Evolutionary conservation across 257 asterid genomes (phyloP).

Genomic region (Petrea volubilis): DNA sequence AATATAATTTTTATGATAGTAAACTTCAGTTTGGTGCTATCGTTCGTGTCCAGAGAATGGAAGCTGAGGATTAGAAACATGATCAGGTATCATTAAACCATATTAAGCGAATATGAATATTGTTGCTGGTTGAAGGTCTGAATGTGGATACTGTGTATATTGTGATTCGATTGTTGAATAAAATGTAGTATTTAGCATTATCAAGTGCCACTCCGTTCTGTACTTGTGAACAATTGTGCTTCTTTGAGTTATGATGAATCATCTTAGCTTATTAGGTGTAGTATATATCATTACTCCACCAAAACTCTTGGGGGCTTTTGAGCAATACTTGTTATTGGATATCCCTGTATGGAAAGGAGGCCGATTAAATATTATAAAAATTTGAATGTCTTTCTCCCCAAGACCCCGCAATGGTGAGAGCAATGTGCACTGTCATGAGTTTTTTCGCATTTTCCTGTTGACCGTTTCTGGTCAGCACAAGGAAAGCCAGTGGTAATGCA

Average conservation of each 20-base stretch:
- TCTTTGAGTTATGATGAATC: neutral
- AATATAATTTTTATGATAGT: neutral
- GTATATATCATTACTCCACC: constrained; percentile 4
- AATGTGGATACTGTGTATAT: constrained; percentile 14
- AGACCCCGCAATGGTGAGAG: neutral
- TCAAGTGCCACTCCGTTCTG: neutral
- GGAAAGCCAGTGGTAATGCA: neutral
- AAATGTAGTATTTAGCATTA: neutral
- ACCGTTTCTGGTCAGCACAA: constrained; percentile 3
- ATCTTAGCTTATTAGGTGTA: neutral
- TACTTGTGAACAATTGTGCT: neutral
- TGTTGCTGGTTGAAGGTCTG: constrained; percentile 13
- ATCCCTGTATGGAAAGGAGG: neutral
- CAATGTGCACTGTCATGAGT: neutral
- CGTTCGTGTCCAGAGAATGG: neutral
- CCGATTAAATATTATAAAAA: constrained; percentile 2
- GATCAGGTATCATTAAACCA: constrained; percentile 37
- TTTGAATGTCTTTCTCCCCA: neutral
- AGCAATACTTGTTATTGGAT: constrained; percentile 2
- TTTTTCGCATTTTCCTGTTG: neutral
- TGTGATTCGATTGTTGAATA: neutral
- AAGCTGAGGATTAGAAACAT: constrained; percentile 26
- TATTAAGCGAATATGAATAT: constrained; percentile 21
- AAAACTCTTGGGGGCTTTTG: neutral
- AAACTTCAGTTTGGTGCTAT: constrained; percentile 3